Evolutionary conservation across 179 eudicot species (phyloP).

Genomic region (Spinacia oleracea): DNA sequence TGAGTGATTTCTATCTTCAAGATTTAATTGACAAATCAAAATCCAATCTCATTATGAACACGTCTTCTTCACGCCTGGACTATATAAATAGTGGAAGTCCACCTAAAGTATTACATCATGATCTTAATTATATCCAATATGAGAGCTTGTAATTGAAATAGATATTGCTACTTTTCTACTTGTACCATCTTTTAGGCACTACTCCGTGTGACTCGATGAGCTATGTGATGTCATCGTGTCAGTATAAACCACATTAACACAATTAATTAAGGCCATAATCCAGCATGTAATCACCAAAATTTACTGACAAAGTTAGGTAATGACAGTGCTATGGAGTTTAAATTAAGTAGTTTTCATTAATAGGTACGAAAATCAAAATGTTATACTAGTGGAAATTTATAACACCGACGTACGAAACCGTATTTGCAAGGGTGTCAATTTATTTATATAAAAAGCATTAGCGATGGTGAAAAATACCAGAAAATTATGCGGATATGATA

Average conservation of each 20-base stretch:
- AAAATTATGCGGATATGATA: too few species aligned
- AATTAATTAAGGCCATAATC: not conserved
- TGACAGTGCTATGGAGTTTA: not conserved
- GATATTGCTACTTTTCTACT: not conserved
- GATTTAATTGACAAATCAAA: not conserved
- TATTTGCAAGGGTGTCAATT: conserved; percentile 8
- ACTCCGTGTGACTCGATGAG: too few species aligned
- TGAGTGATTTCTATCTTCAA: not conserved
- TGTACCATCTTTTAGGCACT: not conserved
- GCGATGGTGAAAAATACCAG: too few species aligned
- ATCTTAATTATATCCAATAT: not conserved
- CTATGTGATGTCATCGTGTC: not conserved
- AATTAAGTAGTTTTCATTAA: conserved; percentile 3
- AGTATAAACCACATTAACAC: not conserved
- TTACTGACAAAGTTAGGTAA: conserved; percentile 1
- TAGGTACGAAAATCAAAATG: not conserved
- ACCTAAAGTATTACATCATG: not conserved
- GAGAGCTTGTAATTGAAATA: not conserved
- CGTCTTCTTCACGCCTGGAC: too few species aligned
- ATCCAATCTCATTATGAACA: not conserved
- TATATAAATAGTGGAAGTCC: not conserved
- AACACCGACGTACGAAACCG: conserved; percentile 16
- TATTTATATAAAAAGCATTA: not conserved
- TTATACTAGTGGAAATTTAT: not conserved
- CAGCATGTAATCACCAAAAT: not conserved